Evolutionary conservation across 2,329 filamentous ascomycete species (phyloP), one percentile per base, ranked within the genome.

Genomic region (Rosellinia necatrix): DNA sequence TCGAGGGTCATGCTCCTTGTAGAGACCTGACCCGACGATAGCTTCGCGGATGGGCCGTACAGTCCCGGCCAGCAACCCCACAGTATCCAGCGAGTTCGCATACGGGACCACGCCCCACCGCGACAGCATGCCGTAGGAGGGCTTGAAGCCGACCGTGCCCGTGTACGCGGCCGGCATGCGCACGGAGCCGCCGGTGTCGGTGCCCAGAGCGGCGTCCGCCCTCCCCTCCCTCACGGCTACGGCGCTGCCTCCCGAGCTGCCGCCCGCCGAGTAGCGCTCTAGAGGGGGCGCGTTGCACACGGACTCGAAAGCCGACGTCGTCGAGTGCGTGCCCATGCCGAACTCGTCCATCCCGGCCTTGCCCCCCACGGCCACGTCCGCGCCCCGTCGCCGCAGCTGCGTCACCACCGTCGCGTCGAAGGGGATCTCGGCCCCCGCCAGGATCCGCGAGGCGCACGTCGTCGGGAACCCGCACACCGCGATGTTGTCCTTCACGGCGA

Each of bases 271-370:
- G 22, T 66, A 66, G 15, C 43, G 52, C 13, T 65, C 59, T 1
- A 69, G 57, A 0, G 68, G 75, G 49, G 76, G 72, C 6, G 74
- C 76, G 59, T 82, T 86, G 49, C 71, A 76, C 4, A 93, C 89
- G 1, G 83, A 71, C 1, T 89, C 90, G 65, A 87, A 85, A 51
- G 79, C 74, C 1, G 91, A 92, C 66, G 87, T 76, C 17, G 79
- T 81, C 1, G 87, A 89, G 69, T 96, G 88, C 7, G 91, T 96
- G 2, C 92, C 92, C 92, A 96, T 96, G 24, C 92, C 92, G 70
- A 96, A 96, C 70, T 96, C 94, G 74, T 97, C 94, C 79, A 97
- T 86, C 70, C 96, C 96, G 2, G 91, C 92, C 73, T 96, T 96
- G 6, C 88, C 89, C 1, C 86, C 79, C 2, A 93, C 71, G 5